phyloP scores from a whole-genome alignment of 192 early-diverging fungal species.

The Umbelopsis sp. region DNA sequence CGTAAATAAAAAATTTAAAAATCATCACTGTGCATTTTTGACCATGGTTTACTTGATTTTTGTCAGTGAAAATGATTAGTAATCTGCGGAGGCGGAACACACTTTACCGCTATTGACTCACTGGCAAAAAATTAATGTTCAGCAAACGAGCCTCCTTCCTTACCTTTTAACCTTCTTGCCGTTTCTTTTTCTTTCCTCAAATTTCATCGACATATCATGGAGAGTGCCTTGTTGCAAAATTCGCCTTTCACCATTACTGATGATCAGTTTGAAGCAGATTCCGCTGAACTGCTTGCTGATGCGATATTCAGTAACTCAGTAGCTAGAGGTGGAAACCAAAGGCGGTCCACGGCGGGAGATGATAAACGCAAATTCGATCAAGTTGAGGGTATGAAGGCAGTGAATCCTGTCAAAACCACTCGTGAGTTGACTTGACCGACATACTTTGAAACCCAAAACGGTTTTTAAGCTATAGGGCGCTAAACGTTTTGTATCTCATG shows the following conservation, averaged over 20 bases:
- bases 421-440: conserved; percentile 9
- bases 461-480: background rate
- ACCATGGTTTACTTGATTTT: background rate
- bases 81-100: background rate
- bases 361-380: conserved; percentile 13
- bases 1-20: too few species aligned
- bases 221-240: conserved; percentile 9
- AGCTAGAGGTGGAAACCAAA: background rate
- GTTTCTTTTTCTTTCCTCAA: conserved; percentile 14
- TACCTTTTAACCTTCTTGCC: background rate
- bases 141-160: background rate
- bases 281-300: conserved; percentile 2
- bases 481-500: background rate
- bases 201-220: conserved; percentile 9
- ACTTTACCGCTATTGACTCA: background rate
- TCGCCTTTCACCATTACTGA: conserved; percentile 20
- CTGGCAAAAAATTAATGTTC: background rate
- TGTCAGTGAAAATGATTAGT: conserved; percentile 5
- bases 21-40: too few species aligned
- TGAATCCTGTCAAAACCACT: conserved; percentile 1
- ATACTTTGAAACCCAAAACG: background rate
- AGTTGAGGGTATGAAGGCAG: conserved; percentile 13
- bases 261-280: conserved; percentile 6
- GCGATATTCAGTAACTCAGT: conserved; percentile 11
- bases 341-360: conserved; percentile 1